A percentile compares a stretch with the other conserved stretches of the same genome.
Conservation (phyloP, 2,329 filamentous ascomycete genomes). For the Setomelanomma holmii region DNA sequence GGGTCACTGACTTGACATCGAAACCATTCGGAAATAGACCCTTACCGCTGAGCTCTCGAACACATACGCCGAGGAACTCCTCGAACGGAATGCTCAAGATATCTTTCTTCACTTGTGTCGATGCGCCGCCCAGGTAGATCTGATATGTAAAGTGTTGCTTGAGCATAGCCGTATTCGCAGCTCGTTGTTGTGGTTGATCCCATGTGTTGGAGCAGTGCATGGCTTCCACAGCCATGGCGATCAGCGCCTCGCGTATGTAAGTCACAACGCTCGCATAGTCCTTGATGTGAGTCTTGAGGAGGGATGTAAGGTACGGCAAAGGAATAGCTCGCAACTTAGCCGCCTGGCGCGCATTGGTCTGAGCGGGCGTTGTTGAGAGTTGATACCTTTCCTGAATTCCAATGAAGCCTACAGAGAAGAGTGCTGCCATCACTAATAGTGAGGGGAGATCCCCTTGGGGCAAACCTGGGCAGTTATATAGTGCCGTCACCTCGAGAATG, state of each 20-base stretch:
- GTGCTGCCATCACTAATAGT: too few species aligned
- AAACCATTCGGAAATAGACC: neutral
- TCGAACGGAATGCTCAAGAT: neutral
- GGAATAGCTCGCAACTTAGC: neutral
- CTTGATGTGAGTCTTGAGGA: neutral
- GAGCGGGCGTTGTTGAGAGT: too few species aligned
- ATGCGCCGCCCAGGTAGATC: neutral
- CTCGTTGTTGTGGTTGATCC: neutral
- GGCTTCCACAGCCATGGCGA: neutral
- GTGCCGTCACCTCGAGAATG: too few species aligned
- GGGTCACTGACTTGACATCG: too few species aligned
- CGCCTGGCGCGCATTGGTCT: too few species aligned
- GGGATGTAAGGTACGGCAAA: neutral
- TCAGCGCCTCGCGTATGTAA: neutral
- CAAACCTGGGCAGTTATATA: too few species aligned
- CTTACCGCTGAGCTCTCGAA: neutral
- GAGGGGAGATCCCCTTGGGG: too few species aligned
- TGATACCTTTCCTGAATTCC: too few species aligned
- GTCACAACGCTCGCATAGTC: neutral
- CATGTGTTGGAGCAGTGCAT: neutral
- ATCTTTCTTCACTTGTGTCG: neutral
- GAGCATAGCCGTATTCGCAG: neutral
- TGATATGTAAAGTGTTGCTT: neutral
- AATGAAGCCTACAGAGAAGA: too few species aligned
- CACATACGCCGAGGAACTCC: neutral